A percentile compares a stretch with the other conserved stretches of the same genome.
phyloP scores from a whole-genome alignment of 2,329 filamentous ascomycete genomes.

The Cercospora nicotianae region DNA sequence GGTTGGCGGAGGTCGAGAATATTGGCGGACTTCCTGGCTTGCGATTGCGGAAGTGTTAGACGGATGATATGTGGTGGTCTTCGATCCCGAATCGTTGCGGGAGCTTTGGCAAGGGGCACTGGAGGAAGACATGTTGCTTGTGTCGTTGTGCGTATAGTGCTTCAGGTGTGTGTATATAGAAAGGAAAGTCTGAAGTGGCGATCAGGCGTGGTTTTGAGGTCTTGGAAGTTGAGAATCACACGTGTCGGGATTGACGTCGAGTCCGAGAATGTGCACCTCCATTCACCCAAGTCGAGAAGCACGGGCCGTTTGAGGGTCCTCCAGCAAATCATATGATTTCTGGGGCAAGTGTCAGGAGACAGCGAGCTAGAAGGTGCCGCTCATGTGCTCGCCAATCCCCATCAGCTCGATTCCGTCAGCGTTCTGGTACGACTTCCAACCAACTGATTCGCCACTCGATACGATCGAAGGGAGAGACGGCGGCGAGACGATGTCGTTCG shows the following conservation, averaged over 20 bases:
- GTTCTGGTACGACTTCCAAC: too few relatives aligned
- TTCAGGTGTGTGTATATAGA: neutral
- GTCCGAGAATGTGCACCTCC: neutral
- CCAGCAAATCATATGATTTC: too few relatives aligned
- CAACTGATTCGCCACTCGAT: neutral
- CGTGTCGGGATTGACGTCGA: neutral
- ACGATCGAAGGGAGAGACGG: neutral
- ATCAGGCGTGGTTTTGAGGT: neutral
- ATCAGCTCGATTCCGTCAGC: too few relatives aligned
- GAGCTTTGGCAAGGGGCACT: neutral
- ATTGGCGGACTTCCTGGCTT: neutral
- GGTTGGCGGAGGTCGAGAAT: neutral
- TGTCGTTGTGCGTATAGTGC: neutral
- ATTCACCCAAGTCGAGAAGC: neutral
- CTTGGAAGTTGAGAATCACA: neutral
- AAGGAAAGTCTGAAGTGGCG: neutral
- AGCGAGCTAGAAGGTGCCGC: too few relatives aligned
- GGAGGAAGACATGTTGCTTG: neutral
- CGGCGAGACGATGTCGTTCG: neutral
- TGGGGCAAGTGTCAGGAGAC: too few relatives aligned
- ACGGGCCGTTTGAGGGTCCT: too few relatives aligned
- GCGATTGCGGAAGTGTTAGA: neutral
- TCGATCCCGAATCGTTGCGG: neutral
- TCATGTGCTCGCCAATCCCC: too few relatives aligned
- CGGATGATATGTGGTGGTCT: neutral